These are phyloP conservation scores for Beauveria scarabaeidicola DNA, from an alignment of 2,329 filamentous ascomycete genomes.

Conservation along the genomic window DNA sequence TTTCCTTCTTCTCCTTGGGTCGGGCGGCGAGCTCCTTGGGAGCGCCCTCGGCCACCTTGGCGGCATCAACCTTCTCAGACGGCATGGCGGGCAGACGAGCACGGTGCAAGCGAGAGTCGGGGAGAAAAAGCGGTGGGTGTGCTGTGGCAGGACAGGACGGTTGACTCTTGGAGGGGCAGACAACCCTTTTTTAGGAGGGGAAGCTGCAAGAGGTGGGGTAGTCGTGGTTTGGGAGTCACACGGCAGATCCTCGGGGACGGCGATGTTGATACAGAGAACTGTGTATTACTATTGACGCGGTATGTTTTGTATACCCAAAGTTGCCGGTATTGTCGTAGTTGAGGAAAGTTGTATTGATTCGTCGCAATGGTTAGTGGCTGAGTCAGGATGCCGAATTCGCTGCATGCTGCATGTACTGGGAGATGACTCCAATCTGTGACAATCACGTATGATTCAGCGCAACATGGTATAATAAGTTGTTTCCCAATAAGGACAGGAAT, in stretches of 20 bases:
- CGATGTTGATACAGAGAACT: neutral
- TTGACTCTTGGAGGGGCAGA: conserved; percentile 6
- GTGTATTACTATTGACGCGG: neutral
- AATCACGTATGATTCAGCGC: neutral
- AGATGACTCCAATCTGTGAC: neutral
- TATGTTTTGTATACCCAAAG: neutral
- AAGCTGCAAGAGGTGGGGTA: conserved; percentile 14
- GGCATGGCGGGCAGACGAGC: conserved; percentile 24
- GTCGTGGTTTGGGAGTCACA: conserved; percentile 1
- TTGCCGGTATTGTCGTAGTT: too few relatives aligned
- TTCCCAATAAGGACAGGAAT: neutral
- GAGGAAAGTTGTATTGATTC: neutral
- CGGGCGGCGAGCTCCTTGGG: conserved; percentile 26
- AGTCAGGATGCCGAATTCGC: conserved; percentile 4
- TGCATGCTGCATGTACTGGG: neutral
- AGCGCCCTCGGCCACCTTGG: conserved; percentile 26
- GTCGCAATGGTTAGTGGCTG: neutral
- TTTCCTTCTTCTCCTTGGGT: conserved; percentile 28
- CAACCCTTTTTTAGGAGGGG: conserved; percentile 2
- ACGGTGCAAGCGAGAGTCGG: conserved; percentile 15
- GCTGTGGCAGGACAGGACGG: conserved; percentile 21
- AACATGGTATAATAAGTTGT: neutral
- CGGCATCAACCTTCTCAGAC: conserved; percentile 28
- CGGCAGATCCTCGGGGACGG: conserved; percentile 8
- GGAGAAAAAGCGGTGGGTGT: conserved; percentile 19